phyloP scores from a whole-genome alignment of 1,284 basidiomycete species.

The Cutaneotrichosporon cavernicola region DNA sequence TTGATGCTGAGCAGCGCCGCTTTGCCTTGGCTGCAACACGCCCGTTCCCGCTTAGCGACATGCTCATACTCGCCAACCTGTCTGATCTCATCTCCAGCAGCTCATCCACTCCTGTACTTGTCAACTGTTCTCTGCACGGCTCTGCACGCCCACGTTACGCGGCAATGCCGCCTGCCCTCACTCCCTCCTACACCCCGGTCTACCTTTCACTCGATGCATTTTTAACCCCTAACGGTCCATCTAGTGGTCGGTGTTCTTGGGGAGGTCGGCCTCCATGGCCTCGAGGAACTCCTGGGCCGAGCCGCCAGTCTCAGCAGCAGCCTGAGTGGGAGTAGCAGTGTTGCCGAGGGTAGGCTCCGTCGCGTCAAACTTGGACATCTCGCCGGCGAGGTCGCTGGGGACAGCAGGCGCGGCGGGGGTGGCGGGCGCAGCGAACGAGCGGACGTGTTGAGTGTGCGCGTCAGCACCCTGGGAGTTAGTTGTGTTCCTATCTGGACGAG shows the following conservation, averaged over 20 bases:
- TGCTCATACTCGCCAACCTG: too few relatives aligned
- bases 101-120: too few relatives aligned
- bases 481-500: too few relatives aligned
- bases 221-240: constrained; percentile 10
- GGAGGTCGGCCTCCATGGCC: constrained; percentile 58
- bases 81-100: too few relatives aligned
- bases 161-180: too few relatives aligned
- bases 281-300: constrained; percentile 63
- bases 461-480: constrained; percentile 64
- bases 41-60: too few relatives aligned
- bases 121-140: too few relatives aligned
- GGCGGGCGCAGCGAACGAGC: constrained; percentile 67
- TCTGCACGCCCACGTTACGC: too few relatives aligned
- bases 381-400: constrained; percentile 74
- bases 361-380: constrained; percentile 75
- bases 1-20: too few relatives aligned
- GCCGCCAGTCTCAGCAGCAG: constrained; percentile 51
- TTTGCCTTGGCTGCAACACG: too few relatives aligned
- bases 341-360: constrained; percentile 65
- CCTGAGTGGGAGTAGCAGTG: constrained; percentile 39
- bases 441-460: constrained; percentile 77
- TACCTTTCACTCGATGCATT: constrained; percentile 18
- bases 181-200: background rate
- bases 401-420: constrained; percentile 68
- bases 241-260: constrained; percentile 59